Percentiles rank a stretch among this genome's conserved stretches.
Evolutionary conservation across 164 flowering plant species (phyloP).

Genomic region (Umbellularia californica): DNA sequence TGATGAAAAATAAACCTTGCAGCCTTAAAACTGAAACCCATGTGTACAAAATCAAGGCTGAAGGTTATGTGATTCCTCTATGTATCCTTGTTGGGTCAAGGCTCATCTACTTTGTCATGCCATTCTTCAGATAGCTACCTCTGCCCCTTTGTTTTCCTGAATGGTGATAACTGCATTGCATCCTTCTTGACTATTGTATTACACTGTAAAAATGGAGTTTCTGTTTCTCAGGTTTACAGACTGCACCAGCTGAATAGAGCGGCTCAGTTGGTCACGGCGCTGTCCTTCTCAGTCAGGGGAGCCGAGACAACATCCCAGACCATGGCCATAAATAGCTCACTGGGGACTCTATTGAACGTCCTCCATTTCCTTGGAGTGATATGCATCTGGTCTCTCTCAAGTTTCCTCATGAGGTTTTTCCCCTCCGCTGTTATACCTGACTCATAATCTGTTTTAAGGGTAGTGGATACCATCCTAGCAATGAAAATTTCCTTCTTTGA

Average conservation of each 20-base stretch:
- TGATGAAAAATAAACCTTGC: too few species aligned
- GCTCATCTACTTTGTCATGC: too few species aligned
- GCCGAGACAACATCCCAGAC: constrained; percentile 89
- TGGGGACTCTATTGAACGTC: constrained; percentile 75
- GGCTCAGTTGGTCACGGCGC: constrained; percentile 92
- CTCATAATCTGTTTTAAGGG: constrained; percentile 18
- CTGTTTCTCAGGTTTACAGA: constrained; percentile 64
- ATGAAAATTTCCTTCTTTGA: background rate
- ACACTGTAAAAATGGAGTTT: background rate
- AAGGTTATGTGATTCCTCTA: too few species aligned
- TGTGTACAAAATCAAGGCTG: too few species aligned
- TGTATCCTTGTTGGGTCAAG: too few species aligned
- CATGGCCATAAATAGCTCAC: constrained; percentile 75
- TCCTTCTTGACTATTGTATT: too few species aligned
- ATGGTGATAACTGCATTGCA: too few species aligned
- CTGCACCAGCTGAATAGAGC: constrained; percentile 95
- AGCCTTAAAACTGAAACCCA: too few species aligned
- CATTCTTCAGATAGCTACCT: too few species aligned
- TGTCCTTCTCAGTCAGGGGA: constrained; percentile 88
- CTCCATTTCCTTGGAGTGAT: constrained; percentile 87
- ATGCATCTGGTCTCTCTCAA: constrained; percentile 95
- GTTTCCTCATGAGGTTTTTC: constrained; percentile 74
- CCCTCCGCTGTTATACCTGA: constrained; percentile 42
- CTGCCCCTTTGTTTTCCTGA: too few species aligned
- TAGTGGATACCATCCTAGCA: constrained; percentile 3